These are phyloP conservation scores for Trypanosoma caninum DNA, from an alignment of 208 protist genomes.

Conservation along the genomic window DNA sequence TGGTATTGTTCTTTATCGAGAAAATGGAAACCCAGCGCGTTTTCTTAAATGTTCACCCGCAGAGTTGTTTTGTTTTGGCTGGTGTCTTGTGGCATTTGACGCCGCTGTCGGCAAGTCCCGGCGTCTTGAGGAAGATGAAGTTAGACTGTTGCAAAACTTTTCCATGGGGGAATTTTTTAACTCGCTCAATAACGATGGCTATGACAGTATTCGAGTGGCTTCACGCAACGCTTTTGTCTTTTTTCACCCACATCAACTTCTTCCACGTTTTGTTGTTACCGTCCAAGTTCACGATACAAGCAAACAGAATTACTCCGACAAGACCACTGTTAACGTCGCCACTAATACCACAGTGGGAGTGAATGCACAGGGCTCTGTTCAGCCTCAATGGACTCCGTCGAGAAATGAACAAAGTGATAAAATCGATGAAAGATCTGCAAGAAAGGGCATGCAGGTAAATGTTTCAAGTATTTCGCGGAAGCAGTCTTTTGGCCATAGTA, in stretches of 20 bases:
- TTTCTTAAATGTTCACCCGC: constrained; percentile 4
- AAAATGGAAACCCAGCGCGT: constrained; percentile 26
- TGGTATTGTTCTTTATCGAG: constrained; percentile 54
- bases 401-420: not conserved
- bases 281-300: constrained; percentile 3
- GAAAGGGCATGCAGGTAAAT: not conserved
- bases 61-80: constrained; percentile 24
- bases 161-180: constrained; percentile 58
- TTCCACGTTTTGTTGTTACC: constrained; percentile 50
- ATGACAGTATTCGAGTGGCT: constrained; percentile 47
- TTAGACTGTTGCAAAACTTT: constrained; percentile 44
- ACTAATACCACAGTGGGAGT: too few relatives aligned
- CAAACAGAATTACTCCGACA: not conserved
- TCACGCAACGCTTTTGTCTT: constrained; percentile 44
- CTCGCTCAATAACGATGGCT: constrained; percentile 60
- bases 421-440: not conserved
- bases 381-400: too few relatives aligned
- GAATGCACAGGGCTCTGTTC: too few relatives aligned
- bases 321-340: too few relatives aligned
- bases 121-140: constrained; percentile 44
- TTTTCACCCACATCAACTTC: constrained; percentile 42
- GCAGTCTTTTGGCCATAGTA: not conserved
- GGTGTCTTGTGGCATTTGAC: constrained; percentile 63
- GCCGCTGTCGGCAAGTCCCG: constrained; percentile 38
- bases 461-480: not conserved